These are phyloP conservation scores for Exophiala bonariae DNA, from an alignment of 2,329 filamentous ascomycete genomes.

Conservation along the genomic window DNA sequence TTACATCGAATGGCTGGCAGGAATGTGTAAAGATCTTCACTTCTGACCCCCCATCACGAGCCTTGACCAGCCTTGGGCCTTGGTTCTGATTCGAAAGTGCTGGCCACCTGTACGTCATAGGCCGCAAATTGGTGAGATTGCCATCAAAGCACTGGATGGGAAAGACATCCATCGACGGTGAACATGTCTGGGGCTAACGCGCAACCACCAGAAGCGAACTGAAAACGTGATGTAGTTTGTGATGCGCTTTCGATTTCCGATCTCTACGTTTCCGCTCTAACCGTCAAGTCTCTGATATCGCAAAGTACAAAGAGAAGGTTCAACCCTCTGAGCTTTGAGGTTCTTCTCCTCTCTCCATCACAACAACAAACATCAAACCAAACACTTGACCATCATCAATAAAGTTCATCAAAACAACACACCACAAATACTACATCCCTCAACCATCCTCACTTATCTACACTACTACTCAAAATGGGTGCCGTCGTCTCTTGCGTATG, in stretches of 20 bases:
- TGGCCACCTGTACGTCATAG: background rate
- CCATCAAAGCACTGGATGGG: background rate
- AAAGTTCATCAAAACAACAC: background rate
- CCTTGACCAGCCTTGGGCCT: no score
- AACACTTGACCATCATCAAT: background rate
- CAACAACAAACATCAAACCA: no score
- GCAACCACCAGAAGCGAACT: background rate
- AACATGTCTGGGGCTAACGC: background rate
- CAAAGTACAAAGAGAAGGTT: no score
- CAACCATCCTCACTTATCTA: background rate
- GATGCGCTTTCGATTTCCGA: background rate
- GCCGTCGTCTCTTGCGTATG: constrained; percentile 81
- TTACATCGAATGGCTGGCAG: no score
- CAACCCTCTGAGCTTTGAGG: no score
- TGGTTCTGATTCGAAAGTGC: background rate
- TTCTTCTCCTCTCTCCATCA: no score
- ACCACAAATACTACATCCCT: background rate
- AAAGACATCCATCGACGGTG: background rate
- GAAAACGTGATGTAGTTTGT: constrained; percentile 3
- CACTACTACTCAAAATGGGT: constrained; percentile 63
- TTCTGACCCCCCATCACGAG: no score
- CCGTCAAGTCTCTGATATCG: no score
- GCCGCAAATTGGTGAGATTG: background rate
- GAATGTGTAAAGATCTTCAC: no score
- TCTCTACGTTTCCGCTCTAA: no score